Percentiles rank a stretch among this genome's conserved stretches.
Evolutionary conservation across 306 rosid genomes (phyloP).

Genomic region (Hippophae tibetana): DNA sequence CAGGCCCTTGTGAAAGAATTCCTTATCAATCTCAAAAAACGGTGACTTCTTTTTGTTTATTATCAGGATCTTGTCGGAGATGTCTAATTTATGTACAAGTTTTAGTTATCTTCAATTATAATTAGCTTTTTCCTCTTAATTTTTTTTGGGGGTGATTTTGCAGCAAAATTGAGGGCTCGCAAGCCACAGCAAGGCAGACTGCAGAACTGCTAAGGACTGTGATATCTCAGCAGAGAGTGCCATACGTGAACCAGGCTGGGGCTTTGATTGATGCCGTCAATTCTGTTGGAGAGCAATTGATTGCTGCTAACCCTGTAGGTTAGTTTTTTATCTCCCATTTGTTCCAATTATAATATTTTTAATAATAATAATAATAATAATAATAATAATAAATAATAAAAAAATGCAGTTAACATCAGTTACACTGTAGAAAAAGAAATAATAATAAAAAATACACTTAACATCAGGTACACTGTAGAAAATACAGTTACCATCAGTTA

Average conservation of each 20-base stretch:
- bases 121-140: not conserved
- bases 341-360: not conserved
- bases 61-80: not conserved
- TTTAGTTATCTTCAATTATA: not conserved
- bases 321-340: constrained; percentile 13
- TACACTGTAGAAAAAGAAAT: too few species aligned
- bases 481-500: too few species aligned
- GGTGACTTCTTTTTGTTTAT: constrained; percentile 34
- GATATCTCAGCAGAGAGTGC: constrained; percentile 75
- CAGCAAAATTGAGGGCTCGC: constrained; percentile 96
- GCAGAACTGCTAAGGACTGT: constrained; percentile 79
- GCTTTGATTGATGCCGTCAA: constrained; percentile 77
- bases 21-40: constrained; percentile 60
- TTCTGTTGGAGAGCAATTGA: constrained; percentile 82
- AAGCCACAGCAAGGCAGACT: constrained; percentile 71
- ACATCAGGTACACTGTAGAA: too few species aligned
- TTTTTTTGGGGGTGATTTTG: constrained; percentile 10
- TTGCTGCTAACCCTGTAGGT: constrained; percentile 94
- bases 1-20: constrained; percentile 67
- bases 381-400: too few species aligned
- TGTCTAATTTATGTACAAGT: not conserved
- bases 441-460: too few species aligned
- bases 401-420: too few species aligned
- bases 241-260: constrained; percentile 73
- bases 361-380: not conserved